phyloP scores from a whole-genome alignment of 495 filamentous ascomycete genomes.

The Entonaema liquescens region DNA sequence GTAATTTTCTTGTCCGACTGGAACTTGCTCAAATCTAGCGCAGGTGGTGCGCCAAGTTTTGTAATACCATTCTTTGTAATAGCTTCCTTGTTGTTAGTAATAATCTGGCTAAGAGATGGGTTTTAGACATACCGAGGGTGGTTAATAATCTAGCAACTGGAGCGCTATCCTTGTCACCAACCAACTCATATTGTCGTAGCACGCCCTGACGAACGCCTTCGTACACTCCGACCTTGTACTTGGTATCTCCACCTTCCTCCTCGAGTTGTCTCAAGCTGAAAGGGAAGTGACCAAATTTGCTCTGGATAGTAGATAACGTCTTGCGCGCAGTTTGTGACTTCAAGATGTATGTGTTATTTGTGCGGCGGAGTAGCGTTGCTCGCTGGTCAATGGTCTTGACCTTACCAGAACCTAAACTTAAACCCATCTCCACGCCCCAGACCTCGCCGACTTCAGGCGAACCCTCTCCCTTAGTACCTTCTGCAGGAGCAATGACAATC shows the following conservation, averaged over 20 bases:
- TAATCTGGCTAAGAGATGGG: conserved; percentile 22
- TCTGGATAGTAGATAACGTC: conserved; percentile 88
- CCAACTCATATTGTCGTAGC: conserved; percentile 92
- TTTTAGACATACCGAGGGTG: conserved; percentile 79
- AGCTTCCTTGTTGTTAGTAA: conserved; percentile 61
- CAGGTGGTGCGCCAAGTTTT: conserved; percentile 78
- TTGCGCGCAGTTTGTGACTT: conserved; percentile 93
- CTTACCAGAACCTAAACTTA: conserved; percentile 91
- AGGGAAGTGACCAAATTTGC: conserved; percentile 97
- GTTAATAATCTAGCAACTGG: conserved; percentile 86
- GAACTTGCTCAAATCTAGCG: conserved; percentile 76
- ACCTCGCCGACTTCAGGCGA: conserved; percentile 90
- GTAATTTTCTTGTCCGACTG: conserved; percentile 98
- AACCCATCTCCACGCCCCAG: conserved; percentile 96
- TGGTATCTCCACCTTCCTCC: conserved; percentile 88
- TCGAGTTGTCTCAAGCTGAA: conserved; percentile 97
- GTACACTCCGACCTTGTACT: conserved; percentile 81
- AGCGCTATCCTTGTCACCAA: conserved; percentile 86
- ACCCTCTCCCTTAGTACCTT: conserved; percentile 90
- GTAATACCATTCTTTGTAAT: conserved; percentile 97
- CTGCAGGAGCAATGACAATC: conserved; percentile 89
- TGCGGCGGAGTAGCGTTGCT: conserved; percentile 90
- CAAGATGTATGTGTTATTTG: conserved; percentile 84
- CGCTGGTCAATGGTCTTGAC: conserved; percentile 89
- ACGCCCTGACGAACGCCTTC: conserved; percentile 94